Conservation (phyloP, 805 yeast genomes). For the Schwanniomyces sp. region DNA sequence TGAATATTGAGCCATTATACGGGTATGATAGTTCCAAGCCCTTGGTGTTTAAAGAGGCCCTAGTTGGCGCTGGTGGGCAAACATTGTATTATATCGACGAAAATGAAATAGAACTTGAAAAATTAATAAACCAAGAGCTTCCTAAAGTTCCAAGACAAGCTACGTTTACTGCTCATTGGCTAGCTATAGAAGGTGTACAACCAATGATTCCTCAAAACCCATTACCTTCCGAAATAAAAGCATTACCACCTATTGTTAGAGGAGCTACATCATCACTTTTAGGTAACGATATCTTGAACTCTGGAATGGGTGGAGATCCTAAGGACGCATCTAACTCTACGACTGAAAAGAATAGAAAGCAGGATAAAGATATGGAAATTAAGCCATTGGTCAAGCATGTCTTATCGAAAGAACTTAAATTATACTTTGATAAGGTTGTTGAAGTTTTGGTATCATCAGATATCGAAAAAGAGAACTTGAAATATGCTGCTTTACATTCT, state of each 20-base stretch:
- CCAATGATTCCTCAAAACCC: slow-evolving; percentile 98
- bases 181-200: slow-evolving; percentile 97
- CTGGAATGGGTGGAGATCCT: slow-evolving; percentile 19
- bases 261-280: slow-evolving; percentile 68
- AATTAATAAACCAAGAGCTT: slow-evolving; percentile 85
- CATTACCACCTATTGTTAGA: slow-evolving; percentile 72
- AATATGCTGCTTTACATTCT: slow-evolving; percentile 80
- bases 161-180: slow-evolving; percentile 94
- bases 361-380: slow-evolving; percentile 56
- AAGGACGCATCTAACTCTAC: slow-evolving; percentile 10
- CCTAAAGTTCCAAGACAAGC: slow-evolving; percentile 94
- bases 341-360: slow-evolving; percentile 18
- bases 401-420: slow-evolving; percentile 87
- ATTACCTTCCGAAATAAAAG: slow-evolving; percentile 70
- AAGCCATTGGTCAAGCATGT: slow-evolving; percentile 95
- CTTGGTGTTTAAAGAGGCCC: slow-evolving; percentile 78
- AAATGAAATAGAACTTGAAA: slow-evolving; percentile 90
- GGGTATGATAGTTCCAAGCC: slow-evolving; percentile 79
- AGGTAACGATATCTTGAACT: slow-evolving; percentile 38
- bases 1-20: slow-evolving; percentile 92
- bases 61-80: slow-evolving; percentile 84
- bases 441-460: slow-evolving; percentile 68
- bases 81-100: slow-evolving; percentile 91
- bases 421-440: slow-evolving; percentile 88
- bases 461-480: slow-evolving; percentile 55